These are phyloP conservation scores for Vigna angularis DNA, from an alignment of 306 rosid genomes.

Conservation along the genomic window DNA sequence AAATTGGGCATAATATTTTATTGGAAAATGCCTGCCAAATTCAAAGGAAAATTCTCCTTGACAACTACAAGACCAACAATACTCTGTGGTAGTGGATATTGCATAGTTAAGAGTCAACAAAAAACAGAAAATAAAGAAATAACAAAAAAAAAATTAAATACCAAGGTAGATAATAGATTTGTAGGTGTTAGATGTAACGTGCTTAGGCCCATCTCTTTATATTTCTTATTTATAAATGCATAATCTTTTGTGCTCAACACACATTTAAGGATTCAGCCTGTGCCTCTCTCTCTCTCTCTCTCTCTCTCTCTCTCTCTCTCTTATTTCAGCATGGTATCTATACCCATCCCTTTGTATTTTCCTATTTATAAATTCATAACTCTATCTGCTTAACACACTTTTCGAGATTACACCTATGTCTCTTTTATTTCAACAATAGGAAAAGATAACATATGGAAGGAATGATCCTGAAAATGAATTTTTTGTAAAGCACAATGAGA, in stretches of 20 bases:
- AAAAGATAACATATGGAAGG: not conserved
- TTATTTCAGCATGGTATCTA: too few relatives aligned
- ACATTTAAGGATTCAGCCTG: too few relatives aligned
- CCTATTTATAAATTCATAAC: too few relatives aligned
- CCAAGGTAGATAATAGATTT: conserved; percentile 19
- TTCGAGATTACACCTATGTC: too few relatives aligned
- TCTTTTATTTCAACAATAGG: not conserved
- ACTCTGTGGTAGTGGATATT: conserved; percentile 14
- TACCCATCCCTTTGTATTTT: too few relatives aligned
- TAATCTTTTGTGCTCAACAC: too few relatives aligned
- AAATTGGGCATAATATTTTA: not conserved
- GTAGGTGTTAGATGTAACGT: too few relatives aligned
- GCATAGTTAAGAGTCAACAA: conserved; percentile 17
- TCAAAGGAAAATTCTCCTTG: conserved; percentile 16
- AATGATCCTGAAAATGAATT: not conserved
- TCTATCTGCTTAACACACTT: too few relatives aligned
- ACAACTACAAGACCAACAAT: conserved; percentile 12
- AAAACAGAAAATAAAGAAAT: conserved; percentile 15
- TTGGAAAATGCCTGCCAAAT: conserved; percentile 15
- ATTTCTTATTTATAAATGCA: too few relatives aligned
- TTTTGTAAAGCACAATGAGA: conserved; percentile 22
- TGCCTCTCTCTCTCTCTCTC: too few relatives aligned
- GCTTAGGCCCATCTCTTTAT: too few relatives aligned
- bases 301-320: too few relatives aligned
- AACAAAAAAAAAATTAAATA: not conserved